A percentile compares a stretch with the other conserved stretches of the same genome.
Conservation (phyloP, 768 basidiomycete species). For the Russula sp. region DNA sequence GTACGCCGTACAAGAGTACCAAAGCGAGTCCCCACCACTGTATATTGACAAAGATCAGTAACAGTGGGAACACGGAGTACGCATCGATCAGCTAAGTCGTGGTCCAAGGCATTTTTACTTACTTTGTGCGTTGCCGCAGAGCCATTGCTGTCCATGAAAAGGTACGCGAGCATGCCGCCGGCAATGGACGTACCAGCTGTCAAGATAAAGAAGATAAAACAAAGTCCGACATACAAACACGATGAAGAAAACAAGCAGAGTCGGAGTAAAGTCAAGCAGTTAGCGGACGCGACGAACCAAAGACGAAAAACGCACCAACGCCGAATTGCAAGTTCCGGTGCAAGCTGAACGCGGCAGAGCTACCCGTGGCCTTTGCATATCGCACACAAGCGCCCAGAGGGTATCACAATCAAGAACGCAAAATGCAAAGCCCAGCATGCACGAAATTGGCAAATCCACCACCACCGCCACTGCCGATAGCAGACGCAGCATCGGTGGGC, state of each 20-base stretch:
- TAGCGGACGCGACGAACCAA: not conserved
- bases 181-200: slow-evolving; percentile 13
- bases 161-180: slow-evolving; percentile 18
- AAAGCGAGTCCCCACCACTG: slow-evolving; percentile 12
- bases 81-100: too few relatives aligned
- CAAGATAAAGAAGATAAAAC: not conserved
- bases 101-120: not conserved
- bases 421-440: slow-evolving; percentile 52
- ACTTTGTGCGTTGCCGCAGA: slow-evolving; percentile 10
- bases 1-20: slow-evolving; percentile 10
- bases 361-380: slow-evolving; percentile 47
- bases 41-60: not conserved
- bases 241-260: too few relatives aligned
- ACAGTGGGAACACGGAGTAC: not conserved
- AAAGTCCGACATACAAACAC: too few relatives aligned
- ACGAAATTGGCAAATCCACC: slow-evolving; percentile 40
- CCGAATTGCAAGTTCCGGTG: slow-evolving; percentile 42
- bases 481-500: not conserved
- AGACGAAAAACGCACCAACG: slow-evolving; percentile 4
- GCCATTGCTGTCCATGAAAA: slow-evolving; percentile 8
- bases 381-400: slow-evolving; percentile 55
- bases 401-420: slow-evolving; percentile 56
- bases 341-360: slow-evolving; percentile 44
- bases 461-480: not conserved
- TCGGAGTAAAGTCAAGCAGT: too few relatives aligned